Percentiles rank a stretch among this genome's conserved stretches.
phyloP scores from a whole-genome alignment of 2,329 filamentous ascomycete genomes.

The Colletotrichum liaoningense region DNA sequence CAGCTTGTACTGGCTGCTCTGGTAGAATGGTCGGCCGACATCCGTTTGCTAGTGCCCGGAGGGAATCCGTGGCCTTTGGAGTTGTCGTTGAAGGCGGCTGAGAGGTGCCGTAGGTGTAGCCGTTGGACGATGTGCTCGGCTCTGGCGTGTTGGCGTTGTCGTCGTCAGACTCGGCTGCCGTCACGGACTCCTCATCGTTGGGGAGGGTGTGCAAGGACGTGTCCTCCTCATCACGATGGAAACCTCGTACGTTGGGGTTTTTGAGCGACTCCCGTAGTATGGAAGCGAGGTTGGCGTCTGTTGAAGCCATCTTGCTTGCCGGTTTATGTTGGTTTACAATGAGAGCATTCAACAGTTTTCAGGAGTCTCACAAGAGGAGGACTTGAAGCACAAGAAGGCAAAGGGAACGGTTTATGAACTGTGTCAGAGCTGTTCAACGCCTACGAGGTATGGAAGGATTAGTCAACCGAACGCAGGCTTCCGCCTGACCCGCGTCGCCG shows the following conservation, averaged over 20 bases:
- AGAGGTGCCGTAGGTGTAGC: conserved; percentile 7
- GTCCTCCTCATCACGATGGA: not conserved
- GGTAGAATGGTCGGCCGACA: not conserved
- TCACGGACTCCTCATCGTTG: conserved; percentile 11
- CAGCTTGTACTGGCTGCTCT: not conserved
- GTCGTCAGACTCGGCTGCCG: not conserved
- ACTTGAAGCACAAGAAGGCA: not conserved
- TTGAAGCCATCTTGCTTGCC: not conserved
- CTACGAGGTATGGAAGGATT: not conserved
- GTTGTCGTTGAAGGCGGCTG: not conserved
- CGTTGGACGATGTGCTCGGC: not conserved
- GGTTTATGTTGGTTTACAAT: not conserved
- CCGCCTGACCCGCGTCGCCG: not conserved
- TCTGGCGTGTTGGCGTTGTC: not conserved
- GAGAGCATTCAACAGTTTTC: not conserved
- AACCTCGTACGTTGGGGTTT: not conserved
- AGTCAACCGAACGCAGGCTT: not conserved
- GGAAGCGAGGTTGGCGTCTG: not conserved
- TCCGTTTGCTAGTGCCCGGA: not conserved
- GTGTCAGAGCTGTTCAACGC: not conserved
- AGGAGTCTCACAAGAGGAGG: not conserved
- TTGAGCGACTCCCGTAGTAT: not conserved
- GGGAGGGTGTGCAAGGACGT: not conserved
- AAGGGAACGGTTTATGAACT: not conserved
- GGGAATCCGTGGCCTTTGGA: not conserved